Conservation (phyloP, 2,329 filamentous ascomycete species). For the Daldinia sp. region DNA sequence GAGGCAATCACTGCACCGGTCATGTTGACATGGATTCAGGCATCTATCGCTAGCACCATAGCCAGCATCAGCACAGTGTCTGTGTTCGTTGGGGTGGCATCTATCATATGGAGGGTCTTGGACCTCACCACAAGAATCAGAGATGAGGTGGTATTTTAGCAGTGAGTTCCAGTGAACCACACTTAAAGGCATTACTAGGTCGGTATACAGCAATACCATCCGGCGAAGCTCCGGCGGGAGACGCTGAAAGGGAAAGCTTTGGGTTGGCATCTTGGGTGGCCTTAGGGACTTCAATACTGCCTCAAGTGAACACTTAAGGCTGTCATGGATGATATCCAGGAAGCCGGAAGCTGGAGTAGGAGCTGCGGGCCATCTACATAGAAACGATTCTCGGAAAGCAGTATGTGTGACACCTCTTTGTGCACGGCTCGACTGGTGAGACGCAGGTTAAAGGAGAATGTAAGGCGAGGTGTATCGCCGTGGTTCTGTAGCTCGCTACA, state of each 20-base stretch:
- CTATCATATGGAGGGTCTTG: neutral
- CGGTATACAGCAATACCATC: conserved; percentile 1
- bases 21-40: neutral
- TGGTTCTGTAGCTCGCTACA: too few relatives aligned
- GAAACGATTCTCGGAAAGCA: neutral
- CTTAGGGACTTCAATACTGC: neutral
- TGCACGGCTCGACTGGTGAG: neutral
- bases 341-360: neutral
- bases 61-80: neutral
- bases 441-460: neutral
- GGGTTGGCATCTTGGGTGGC: neutral
- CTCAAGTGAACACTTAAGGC: neutral
- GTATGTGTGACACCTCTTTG: neutral
- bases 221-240: neutral
- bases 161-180: neutral
- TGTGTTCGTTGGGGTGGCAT: neutral
- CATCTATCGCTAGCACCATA: neutral
- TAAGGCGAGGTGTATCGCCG: too few relatives aligned
- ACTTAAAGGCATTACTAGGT: neutral
- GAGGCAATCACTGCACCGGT: neutral
- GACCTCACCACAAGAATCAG: neutral
- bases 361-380: neutral
- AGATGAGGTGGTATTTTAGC: neutral
- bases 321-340: neutral
- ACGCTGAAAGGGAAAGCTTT: neutral